Base-by-base conservation (phyloP, 768 basidiomycete genomes). In the Suillus fuscotomentosus region DNA sequence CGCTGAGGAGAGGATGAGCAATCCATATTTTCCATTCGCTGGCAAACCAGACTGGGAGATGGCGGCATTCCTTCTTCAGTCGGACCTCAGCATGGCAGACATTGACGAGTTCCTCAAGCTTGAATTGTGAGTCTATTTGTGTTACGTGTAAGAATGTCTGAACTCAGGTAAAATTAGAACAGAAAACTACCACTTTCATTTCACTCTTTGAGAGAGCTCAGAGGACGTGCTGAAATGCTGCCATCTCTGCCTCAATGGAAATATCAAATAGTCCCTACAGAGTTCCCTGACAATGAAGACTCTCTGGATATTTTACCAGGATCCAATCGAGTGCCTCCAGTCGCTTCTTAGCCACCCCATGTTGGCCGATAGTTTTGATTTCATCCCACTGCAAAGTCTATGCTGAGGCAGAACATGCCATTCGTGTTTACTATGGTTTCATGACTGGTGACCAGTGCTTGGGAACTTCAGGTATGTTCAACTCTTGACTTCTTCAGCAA, bases 401-500 rank as follows among this genome's bases (percentile, higher is more conserved):
- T 41, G 5, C 13, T 14, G 39, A 41, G 39, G 55, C 64, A 11
- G 65, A 63, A 39, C 56, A 64, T 38, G 55, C 27, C 4, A 39
- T 64, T 9, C 41, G 65, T 9, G 47, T 68, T 22, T 72, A 67
- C 34, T 51, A 22, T 13, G 70, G 75, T 27, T 75, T 66, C 62
- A 69, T 76, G 41, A 71, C 67, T 2, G 62, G 68, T 20, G 65
- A 74, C 6, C n/a, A 27, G n/a, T 22, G 70, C 74, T 22, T 76
- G 75, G 75, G n/a, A 67, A 7, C 63, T 70, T 9, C 73, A 75
- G 69, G 74, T 70, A 50, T 27, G 61, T 9, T 38, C 22, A 22
- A 2, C 10, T 27, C 14, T 39, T 36, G 13, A 24, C 27, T 27
- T 27, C 27, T 27, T 27, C 27, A 27, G 27, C 27, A 27, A 27